Conservation (phyloP, 2,329 filamentous ascomycete genomes). For the Paraphaeosphaeria minitans region DNA sequence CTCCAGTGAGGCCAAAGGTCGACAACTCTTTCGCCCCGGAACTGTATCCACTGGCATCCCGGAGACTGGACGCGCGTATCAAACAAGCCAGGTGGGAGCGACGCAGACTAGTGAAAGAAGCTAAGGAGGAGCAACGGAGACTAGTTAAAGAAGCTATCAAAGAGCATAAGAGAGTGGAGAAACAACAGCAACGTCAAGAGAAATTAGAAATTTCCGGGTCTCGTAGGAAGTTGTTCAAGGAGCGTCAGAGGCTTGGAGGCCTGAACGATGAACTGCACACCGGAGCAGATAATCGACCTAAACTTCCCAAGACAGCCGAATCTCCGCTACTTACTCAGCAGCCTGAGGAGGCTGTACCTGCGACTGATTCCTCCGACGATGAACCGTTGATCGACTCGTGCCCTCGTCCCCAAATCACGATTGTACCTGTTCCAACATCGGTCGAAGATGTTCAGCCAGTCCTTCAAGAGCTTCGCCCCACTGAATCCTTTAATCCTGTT, state of each 20-base stretch:
- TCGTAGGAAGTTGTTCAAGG: neutral
- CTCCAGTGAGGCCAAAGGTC: constrained; percentile 29
- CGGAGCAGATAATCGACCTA: neutral
- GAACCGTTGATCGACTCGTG: neutral
- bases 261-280: constrained; percentile 3
- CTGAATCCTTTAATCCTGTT: neutral
- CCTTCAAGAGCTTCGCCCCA: neutral
- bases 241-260: constrained; percentile 1
- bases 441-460: neutral
- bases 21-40: constrained; percentile 36
- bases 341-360: neutral
- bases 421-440: neutral
- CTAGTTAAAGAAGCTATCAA: neutral
- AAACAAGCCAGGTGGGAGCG: constrained; percentile 13
- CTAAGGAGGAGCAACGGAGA: neutral
- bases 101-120: neutral
- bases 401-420: neutral
- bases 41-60: constrained; percentile 21
- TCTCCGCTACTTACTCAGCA: neutral
- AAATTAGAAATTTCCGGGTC: neutral
- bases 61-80: constrained; percentile 17
- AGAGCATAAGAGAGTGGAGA: constrained; percentile 5
- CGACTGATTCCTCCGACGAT: neutral
- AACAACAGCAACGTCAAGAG: constrained; percentile 1
- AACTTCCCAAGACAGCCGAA: neutral